A percentile compares a stretch with the other conserved stretches of the same genome.
Evolutionary conservation across 2,329 filamentous ascomycete genomes (phyloP).

Genomic region (Alternaria dauci): DNA sequence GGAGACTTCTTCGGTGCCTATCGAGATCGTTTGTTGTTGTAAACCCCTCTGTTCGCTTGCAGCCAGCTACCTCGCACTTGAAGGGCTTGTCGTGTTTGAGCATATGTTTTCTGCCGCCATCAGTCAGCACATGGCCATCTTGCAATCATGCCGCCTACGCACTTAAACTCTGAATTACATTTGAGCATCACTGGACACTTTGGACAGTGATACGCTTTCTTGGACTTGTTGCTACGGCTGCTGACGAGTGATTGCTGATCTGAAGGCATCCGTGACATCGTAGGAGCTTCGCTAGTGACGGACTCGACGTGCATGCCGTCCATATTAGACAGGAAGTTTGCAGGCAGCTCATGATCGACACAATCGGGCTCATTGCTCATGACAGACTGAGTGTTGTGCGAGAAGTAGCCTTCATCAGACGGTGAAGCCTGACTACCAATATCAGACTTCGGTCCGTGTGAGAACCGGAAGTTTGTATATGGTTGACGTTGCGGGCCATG

Average conservation of each 20-base stretch:
- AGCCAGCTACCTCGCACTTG: slow-evolving; percentile 67
- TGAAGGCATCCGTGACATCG: slow-evolving; percentile 23
- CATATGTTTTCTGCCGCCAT: slow-evolving; percentile 72
- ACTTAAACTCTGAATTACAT: slow-evolving; percentile 51
- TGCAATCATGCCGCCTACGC: slow-evolving; percentile 18
- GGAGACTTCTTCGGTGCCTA: slow-evolving; percentile 78
- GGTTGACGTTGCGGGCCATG: slow-evolving; percentile 16
- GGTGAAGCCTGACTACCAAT: slow-evolving; percentile 26
- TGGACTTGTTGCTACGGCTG: slow-evolving; percentile 30
- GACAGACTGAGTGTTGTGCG: slow-evolving; percentile 40
- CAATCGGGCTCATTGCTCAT: slow-evolving; percentile 40
- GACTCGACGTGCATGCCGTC: slow-evolving; percentile 28
- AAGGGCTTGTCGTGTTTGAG: slow-evolving; percentile 74
- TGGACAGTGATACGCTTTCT: slow-evolving; percentile 28
- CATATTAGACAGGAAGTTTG: slow-evolving; percentile 25
- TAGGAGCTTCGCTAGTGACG: slow-evolving; percentile 24
- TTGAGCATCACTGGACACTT: slow-evolving; percentile 38
- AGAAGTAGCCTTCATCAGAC: slow-evolving; percentile 48
- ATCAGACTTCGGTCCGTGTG: slow-evolving; percentile 34
- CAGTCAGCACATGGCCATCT: slow-evolving; percentile 18
- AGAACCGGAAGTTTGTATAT: slow-evolving; percentile 25
- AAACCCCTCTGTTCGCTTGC: slow-evolving; percentile 71
- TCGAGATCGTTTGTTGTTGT: slow-evolving; percentile 81
- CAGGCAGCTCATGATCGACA: slow-evolving; percentile 31
- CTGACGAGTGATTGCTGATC: slow-evolving; percentile 40